phyloP scores from a whole-genome alignment of 2,329 filamentous ascomycete genomes.

The Apiospora koreana region DNA sequence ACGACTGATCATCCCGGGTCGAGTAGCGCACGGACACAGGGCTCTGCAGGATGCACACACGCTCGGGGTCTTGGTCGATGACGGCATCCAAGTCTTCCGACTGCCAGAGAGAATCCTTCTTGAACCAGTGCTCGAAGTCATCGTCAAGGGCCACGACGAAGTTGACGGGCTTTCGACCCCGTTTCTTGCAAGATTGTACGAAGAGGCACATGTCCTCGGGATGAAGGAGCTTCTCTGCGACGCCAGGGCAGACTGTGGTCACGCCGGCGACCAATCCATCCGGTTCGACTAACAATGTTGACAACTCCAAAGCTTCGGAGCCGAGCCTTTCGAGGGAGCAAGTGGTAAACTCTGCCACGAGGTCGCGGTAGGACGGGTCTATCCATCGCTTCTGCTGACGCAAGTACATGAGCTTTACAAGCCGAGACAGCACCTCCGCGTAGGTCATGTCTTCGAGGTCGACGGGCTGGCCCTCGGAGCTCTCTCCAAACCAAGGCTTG shows the following conservation, averaged over 20 bases:
- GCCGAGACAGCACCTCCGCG: slow-evolving; percentile 78
- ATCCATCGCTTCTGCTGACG: slow-evolving; percentile 92
- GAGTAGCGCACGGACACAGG: slow-evolving; percentile 73
- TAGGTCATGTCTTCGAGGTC: slow-evolving; percentile 98
- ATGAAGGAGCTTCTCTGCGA: slow-evolving; percentile 88
- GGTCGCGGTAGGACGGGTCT: slow-evolving; percentile 75
- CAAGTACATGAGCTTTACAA: slow-evolving; percentile 89
- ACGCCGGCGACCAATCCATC: neutral
- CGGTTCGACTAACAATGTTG: slow-evolving; percentile 75
- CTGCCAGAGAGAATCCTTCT: slow-evolving; percentile 99
- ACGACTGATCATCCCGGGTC: slow-evolving; percentile 56
- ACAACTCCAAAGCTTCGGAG: slow-evolving; percentile 54
- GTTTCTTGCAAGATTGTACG: slow-evolving; percentile 85
- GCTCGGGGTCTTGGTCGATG: slow-evolving; percentile 90
- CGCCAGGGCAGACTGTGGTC: slow-evolving; percentile 79
- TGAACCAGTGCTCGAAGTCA: slow-evolving; percentile 99
- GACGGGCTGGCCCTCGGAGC: slow-evolving; percentile 75
- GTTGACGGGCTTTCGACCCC: slow-evolving; percentile 92
- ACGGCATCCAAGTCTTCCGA: slow-evolving; percentile 96
- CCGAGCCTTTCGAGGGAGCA: slow-evolving; percentile 94
- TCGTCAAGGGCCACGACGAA: slow-evolving; percentile 96
- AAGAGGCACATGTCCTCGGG: slow-evolving; percentile 98
- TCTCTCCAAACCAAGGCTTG: slow-evolving; percentile 93
- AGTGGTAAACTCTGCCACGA: slow-evolving; percentile 93
- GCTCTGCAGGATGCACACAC: slow-evolving; percentile 94